Conservation (phyloP, 2,329 filamentous ascomycete genomes). For the Colletotrichum liriopes region DNA sequence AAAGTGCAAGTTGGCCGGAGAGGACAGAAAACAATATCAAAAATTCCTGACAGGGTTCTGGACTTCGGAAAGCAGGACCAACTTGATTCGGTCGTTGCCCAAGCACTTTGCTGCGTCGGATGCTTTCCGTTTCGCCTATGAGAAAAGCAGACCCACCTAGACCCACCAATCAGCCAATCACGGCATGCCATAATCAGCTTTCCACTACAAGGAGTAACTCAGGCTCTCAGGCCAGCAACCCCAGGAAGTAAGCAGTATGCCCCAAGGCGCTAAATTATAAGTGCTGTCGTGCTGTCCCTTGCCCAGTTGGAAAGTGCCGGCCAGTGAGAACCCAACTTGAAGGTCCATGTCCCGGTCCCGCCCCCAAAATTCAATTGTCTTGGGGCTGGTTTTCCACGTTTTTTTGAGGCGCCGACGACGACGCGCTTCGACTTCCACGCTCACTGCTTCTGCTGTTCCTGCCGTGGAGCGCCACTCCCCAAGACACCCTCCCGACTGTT, state of each 20-base stretch:
- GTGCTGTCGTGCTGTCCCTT: not conserved
- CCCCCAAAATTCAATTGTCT: constrained; percentile 32
- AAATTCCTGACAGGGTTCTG: constrained; percentile 6
- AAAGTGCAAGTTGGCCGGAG: constrained; percentile 23
- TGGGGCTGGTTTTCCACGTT: constrained; percentile 17
- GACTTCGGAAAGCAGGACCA: not conserved
- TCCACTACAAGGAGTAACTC: too few relatives aligned
- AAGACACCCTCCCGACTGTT: not conserved
- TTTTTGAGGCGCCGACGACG: constrained; percentile 15
- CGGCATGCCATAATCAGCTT: not conserved
- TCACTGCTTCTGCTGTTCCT: constrained; percentile 15
- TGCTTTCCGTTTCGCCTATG: not conserved
- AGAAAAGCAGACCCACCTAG: not conserved
- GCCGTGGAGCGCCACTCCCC: constrained; percentile 8
- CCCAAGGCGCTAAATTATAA: not conserved
- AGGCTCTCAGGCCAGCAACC: not conserved
- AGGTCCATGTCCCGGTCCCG: constrained; percentile 1
- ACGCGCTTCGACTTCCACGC: constrained; percentile 34
- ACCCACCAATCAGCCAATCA: not conserved
- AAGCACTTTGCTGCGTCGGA: not conserved
- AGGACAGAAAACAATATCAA: not conserved
- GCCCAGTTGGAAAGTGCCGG: too few relatives aligned
- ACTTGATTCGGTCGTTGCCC: constrained; percentile 3
- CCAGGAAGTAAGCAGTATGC: not conserved
- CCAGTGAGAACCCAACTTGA: constrained; percentile 6